Evolutionary conservation across 176 grass and related monocot genomes (phyloP).

Genomic region (Tillandsia fasciculata): DNA sequence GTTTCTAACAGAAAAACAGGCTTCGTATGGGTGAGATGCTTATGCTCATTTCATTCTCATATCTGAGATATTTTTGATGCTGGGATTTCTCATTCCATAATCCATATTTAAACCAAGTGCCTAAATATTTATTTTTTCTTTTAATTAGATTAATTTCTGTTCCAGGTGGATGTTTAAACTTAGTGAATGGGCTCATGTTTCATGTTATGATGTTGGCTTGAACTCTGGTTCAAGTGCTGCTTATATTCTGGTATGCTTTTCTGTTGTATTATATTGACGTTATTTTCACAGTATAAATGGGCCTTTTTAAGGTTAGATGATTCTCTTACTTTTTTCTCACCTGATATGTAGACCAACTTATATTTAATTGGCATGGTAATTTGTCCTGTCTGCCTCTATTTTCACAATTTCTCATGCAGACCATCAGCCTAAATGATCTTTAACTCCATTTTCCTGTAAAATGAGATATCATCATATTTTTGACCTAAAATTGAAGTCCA

Average conservation of each 20-base stretch:
- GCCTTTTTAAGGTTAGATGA: too few species aligned
- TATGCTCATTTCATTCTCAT: slow-evolving; percentile 14
- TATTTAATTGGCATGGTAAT: too few species aligned
- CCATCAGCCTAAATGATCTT: too few species aligned
- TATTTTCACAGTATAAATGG: too few species aligned
- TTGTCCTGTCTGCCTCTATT: too few species aligned
- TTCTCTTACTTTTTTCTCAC: neutral
- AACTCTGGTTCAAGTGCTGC: slow-evolving; percentile 69
- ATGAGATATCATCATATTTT: too few species aligned
- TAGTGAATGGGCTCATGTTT: slow-evolving; percentile 86
- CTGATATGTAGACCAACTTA: neutral
- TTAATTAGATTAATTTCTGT: slow-evolving; percentile 15
- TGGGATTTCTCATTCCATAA: neutral
- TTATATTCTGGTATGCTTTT: slow-evolving; percentile 73
- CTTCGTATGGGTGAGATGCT: slow-evolving; percentile 73
- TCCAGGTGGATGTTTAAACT: slow-evolving; percentile 97
- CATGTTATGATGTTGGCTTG: slow-evolving; percentile 91
- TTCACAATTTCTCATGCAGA: neutral
- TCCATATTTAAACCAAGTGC: neutral
- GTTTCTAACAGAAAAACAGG: slow-evolving; percentile 91
- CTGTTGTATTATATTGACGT: neutral
- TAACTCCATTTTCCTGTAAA: too few species aligned
- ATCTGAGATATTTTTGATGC: neutral
- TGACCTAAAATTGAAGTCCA: neutral
- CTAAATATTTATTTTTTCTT: slow-evolving; percentile 5